phyloP scores from a whole-genome alignment of 495 filamentous ascomycete genomes.

The Cudoniella acicularis region DNA sequence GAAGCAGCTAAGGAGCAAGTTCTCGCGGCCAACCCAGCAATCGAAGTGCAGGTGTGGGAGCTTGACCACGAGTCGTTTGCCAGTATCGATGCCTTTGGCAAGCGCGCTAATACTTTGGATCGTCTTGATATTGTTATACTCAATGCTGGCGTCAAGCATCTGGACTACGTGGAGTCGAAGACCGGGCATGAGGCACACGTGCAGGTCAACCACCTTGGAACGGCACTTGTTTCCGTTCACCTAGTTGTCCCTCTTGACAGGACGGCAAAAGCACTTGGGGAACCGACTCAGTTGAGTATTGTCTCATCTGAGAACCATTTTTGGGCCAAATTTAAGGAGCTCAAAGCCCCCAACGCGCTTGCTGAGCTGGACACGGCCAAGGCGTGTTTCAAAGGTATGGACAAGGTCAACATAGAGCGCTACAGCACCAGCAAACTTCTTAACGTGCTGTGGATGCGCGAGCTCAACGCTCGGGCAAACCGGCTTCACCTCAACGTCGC shows the following conservation, averaged over 20 bases:
- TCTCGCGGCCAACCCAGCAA: not conserved
- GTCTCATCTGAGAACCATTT: conserved; percentile 17
- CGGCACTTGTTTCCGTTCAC: conserved; percentile 16
- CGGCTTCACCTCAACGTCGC: conserved; percentile 6
- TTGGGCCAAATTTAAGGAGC: not conserved
- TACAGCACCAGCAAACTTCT: conserved; percentile 19
- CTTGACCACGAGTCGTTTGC: not conserved
- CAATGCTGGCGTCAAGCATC: conserved; percentile 18
- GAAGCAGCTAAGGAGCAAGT: conserved; percentile 27
- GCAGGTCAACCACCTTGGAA: conserved; percentile 20
- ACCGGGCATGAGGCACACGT: conserved; percentile 14
- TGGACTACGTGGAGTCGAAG: conserved; percentile 15
- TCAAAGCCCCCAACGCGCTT: not conserved
- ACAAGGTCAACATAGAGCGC: conserved; percentile 6
- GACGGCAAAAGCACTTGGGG: conserved; percentile 4
- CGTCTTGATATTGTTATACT: conserved; percentile 19
- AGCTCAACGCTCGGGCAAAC: conserved; percentile 5
- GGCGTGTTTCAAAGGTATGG: conserved; percentile 10
- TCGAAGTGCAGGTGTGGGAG: not conserved
- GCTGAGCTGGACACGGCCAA: not conserved
- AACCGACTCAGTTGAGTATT: conserved; percentile 11
- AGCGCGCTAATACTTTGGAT: conserved; percentile 8
- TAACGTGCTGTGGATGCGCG: conserved; percentile 23
- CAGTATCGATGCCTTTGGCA: conserved; percentile 14
- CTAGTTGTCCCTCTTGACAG: conserved; percentile 14